Percentiles rank a stretch among this genome's conserved stretches.
Conservation (phyloP, 768 basidiomycete genomes). For the Boletus rubropictus region DNA sequence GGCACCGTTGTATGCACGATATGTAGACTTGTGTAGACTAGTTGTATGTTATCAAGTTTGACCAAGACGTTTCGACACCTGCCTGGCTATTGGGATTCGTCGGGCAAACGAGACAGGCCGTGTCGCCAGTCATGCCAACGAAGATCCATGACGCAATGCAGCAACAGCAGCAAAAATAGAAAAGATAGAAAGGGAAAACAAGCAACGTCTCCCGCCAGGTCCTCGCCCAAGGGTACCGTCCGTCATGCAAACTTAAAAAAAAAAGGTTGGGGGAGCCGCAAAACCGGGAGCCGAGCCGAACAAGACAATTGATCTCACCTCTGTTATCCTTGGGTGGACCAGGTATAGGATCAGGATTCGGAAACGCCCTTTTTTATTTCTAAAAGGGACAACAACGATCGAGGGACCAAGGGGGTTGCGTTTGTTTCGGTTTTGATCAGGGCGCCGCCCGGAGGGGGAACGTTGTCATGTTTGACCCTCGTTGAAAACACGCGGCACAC, state of each 20-base stretch:
- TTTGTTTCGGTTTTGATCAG: slow-evolving; percentile 2
- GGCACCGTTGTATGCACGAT: background rate
- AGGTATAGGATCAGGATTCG: too few relatives aligned
- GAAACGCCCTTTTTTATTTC: too few relatives aligned
- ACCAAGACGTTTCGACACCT: background rate
- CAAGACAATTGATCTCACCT: too few relatives aligned
- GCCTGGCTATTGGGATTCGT: background rate
- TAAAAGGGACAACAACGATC: slow-evolving; percentile 3
- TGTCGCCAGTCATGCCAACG: background rate
- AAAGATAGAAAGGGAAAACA: too few relatives aligned
- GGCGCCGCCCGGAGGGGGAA: background rate
- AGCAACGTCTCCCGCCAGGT: background rate
- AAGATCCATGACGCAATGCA: background rate
- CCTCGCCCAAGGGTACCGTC: too few relatives aligned
- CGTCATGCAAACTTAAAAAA: too few relatives aligned
- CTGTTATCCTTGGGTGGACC: too few relatives aligned
- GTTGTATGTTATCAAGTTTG: background rate
- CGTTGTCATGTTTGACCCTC: slow-evolving; percentile 12
- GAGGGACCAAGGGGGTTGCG: background rate
- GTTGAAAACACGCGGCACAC: slow-evolving; percentile 23
- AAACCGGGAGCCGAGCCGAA: background rate
- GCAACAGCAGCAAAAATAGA: too few relatives aligned
- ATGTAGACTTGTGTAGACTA: background rate
- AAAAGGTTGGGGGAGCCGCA: background rate
- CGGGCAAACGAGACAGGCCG: too few relatives aligned